These are phyloP conservation scores for Porphyrellus cyaneotinctus DNA, from an alignment of 768 basidiomycete species.

Conservation along the genomic window DNA sequence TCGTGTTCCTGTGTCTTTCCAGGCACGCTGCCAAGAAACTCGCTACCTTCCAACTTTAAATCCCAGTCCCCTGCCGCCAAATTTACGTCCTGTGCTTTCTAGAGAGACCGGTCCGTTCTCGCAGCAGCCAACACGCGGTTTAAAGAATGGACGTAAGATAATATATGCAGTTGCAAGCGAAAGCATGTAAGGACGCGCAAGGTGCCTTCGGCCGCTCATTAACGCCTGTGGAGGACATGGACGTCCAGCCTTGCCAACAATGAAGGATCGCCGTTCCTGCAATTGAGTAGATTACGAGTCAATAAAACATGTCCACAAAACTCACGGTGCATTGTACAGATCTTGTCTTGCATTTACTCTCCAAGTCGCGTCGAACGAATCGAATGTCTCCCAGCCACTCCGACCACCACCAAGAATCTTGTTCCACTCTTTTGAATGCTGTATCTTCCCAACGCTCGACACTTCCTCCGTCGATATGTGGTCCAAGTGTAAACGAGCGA, in stretches of 20 bases:
- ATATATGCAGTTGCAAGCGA: slow-evolving; percentile 54
- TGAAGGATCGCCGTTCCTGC: slow-evolving; percentile 50
- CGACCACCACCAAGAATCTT: slow-evolving; percentile 43
- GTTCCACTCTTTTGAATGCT: slow-evolving; percentile 35
- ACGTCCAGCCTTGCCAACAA: slow-evolving; percentile 59
- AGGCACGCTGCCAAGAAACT: slow-evolving; percentile 53
- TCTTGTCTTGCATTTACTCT: slow-evolving; percentile 53
- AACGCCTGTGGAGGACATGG: slow-evolving; percentile 49
- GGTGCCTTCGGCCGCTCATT: slow-evolving; percentile 63
- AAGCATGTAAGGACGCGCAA: slow-evolving; percentile 56
- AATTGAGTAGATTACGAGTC: slow-evolving; percentile 2
- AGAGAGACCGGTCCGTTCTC: slow-evolving; percentile 1
- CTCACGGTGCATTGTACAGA: slow-evolving; percentile 56
- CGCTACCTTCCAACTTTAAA: slow-evolving; percentile 45
- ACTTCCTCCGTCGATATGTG: slow-evolving; percentile 53
- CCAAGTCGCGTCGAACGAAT: slow-evolving; percentile 46
- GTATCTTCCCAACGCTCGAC: slow-evolving; percentile 57
- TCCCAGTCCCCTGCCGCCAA: slow-evolving; percentile 52
- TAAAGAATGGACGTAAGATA: slow-evolving; percentile 66
- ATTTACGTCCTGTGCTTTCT: slow-evolving; percentile 15
- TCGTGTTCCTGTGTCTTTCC: slow-evolving; percentile 56
- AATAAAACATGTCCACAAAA: neutral
- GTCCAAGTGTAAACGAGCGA: slow-evolving; percentile 59
- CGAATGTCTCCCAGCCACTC: slow-evolving; percentile 41
- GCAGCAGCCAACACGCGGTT: slow-evolving; percentile 26